Evolutionary conservation across 2,329 filamentous ascomycete species (phyloP), one percentile per base, ranked within the genome.

Genomic region (Xenoacremonium recifei): DNA sequence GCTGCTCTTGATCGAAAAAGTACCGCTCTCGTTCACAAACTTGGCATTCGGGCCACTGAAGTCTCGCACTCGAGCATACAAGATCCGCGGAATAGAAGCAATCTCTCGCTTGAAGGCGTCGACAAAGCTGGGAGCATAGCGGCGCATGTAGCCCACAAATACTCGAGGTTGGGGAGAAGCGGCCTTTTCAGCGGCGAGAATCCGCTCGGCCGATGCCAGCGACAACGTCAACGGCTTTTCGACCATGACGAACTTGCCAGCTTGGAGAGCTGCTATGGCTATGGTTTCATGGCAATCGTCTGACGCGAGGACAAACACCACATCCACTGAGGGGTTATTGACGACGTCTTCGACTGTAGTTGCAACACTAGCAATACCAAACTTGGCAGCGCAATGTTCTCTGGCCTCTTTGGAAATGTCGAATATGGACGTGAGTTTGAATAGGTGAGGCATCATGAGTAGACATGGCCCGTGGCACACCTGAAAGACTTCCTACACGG

Each of bases 131-230:
- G 75, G 62, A 0, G 80, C 79, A 54, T 82, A 81, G 25, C 80
- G 69, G 16, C 80, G 66, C 69, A 81, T 81, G 48, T 78, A 81
- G 3, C 77, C 79, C 2, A 84, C 75, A 51, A 83, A 77, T 4
- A 81, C 67, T 5, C 62, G 59, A 50, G 51, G 4, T 69, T 64
- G 38, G 0, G 67, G 68, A 18, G 57, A 53, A 2, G 69, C 67
- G 4, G 48, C 51, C 15, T 59, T 57, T 52, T 79, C 73, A 0
- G 77, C 77, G 1, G 65, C 69, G 30, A 74, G 59, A 21, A 84
- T 72, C 0, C 61, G 54, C 21, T 72, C 58, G 0, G 70, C 65
- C 29, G 70, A 68, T 4, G 61, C 65, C n/a, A 74, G 55, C 30
- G 67, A 73, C 18, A 82, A 58, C 1, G 75, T 68, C 5, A 80